Percentiles rank a stretch among this genome's conserved stretches.
phyloP scores from a whole-genome alignment of 768 basidiomycete genomes.

The Rhodotorula toruloides region DNA sequence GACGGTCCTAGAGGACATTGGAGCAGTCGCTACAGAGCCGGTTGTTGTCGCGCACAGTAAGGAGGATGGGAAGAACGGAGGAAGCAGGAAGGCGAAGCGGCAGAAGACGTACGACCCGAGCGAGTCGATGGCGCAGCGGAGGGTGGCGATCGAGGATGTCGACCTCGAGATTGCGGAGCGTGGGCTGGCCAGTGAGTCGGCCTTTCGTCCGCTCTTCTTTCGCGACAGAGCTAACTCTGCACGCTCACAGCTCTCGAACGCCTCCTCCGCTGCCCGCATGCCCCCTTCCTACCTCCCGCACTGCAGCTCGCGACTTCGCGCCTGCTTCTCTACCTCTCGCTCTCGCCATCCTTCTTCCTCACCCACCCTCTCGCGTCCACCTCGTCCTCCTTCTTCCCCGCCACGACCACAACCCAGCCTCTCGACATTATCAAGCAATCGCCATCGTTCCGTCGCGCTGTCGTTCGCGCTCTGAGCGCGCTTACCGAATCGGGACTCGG shows the following conservation, averaged over 20 bases:
- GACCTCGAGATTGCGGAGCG: slow-evolving; percentile 28
- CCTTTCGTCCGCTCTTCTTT: background rate
- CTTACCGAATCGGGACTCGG: background rate
- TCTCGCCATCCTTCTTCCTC: slow-evolving; percentile 26
- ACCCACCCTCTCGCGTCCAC: slow-evolving; percentile 12
- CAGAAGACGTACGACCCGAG: slow-evolving; percentile 32
- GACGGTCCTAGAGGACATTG: slow-evolving; percentile 31
- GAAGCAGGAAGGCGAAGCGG: slow-evolving; percentile 29
- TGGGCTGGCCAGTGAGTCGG: slow-evolving; percentile 22
- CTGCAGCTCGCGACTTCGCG: slow-evolving; percentile 36
- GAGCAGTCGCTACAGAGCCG: slow-evolving; percentile 31
- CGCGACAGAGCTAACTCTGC: background rate
- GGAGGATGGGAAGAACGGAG: background rate
- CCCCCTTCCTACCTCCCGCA: slow-evolving; percentile 24
- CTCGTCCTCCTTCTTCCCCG: slow-evolving; percentile 30
- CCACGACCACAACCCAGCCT: slow-evolving; percentile 1
- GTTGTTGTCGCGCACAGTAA: background rate
- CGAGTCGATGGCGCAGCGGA: slow-evolving; percentile 21
- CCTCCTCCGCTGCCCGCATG: slow-evolving; percentile 23
- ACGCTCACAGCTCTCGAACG: slow-evolving; percentile 26
- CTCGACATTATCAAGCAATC: slow-evolving; percentile 26
- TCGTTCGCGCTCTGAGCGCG: slow-evolving; percentile 14
- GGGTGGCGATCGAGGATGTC: slow-evolving; percentile 14
- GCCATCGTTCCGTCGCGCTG: slow-evolving; percentile 5
- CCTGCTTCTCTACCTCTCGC: slow-evolving; percentile 33